These are phyloP conservation scores for Cladosporium sp. DNA, from an alignment of 2,329 filamentous ascomycete species.

Conservation along the genomic window DNA sequence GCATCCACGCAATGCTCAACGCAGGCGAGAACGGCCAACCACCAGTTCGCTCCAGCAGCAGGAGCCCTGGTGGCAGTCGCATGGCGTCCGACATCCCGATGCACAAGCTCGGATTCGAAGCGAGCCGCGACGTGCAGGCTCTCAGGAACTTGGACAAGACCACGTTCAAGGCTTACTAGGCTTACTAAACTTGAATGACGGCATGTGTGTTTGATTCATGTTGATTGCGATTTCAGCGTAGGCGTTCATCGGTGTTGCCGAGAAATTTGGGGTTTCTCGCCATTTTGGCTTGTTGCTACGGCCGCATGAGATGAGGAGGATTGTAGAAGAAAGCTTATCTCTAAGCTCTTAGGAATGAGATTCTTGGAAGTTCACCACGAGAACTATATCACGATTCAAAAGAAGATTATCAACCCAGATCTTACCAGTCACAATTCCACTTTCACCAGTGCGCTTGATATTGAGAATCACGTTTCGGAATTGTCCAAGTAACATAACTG, in stretches of 20 bases:
- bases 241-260: conserved; percentile 12
- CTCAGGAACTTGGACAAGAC: conserved; percentile 40
- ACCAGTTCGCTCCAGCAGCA: conserved; percentile 32
- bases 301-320: background rate
- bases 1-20: conserved; percentile 52
- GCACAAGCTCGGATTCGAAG: conserved; percentile 41
- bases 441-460: background rate
- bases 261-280: background rate
- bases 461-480: background rate
- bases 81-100: conserved; percentile 39
- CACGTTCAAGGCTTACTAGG: conserved; percentile 36
- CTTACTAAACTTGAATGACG: conserved; percentile 21
- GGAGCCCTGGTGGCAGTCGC: conserved; percentile 32
- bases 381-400: background rate
- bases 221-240: conserved; percentile 12
- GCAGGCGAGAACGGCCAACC: conserved; percentile 30
- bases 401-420: background rate
- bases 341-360: background rate
- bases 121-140: conserved; percentile 37
- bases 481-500: background rate
- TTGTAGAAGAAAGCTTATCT: background rate
- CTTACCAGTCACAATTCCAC: background rate
- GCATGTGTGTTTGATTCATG: background rate
- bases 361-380: background rate
- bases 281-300: background rate